Evolutionary conservation across 495 filamentous ascomycete genomes (phyloP), one percentile per base, ranked within the genome.

Genomic region (Penicillium desertorum): DNA sequence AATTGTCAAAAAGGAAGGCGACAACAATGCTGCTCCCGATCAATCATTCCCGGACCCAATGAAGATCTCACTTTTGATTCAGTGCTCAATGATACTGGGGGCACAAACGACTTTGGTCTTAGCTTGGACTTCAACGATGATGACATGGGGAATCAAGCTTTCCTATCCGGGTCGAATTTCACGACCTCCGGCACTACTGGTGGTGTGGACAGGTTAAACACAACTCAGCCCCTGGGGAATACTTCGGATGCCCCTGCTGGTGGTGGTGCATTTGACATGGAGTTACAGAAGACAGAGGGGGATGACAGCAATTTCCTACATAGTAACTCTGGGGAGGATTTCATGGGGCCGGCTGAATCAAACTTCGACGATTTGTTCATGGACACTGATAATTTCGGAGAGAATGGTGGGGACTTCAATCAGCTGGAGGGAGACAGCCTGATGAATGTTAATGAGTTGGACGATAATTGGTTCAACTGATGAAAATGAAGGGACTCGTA

Each of bases 281-380:
- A 77, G 36, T 55, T 79, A 17, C 64, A 71, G 27, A 72, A 71
- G 42, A 57, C 71, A 5, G 69, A 62, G 10, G 61, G 51, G 16
- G 52, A 54, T 5, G 17, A 47, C 5, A 37, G 27, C 8, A 61
- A 59, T 41, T 62, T 69, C 42, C 47, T 58, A 7, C 58, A 62
- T 42, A 50, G 51, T 14, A 65, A 34, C 41, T 53, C 45, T 9
- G 62, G 62, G 45, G 74, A 79, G 9, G 75, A 79, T 59, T 63
- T 74, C 20, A 77, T 78, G 68, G 72, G 54, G 7, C 74, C 72
- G 4, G 76, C 75, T n/a, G 75, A 76, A 61, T 78, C 78, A 3
- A 80, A 64, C 51, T 79, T 80, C 32, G 79, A 82, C 48, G 79
- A 82, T 50, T 50, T 80, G 19, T 81, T 82, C 59, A 68, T 79